These are phyloP conservation scores for Saccharomycopsis hybrid DNA, from an alignment of 1,139 yeast species.

Conservation along the genomic window DNA sequence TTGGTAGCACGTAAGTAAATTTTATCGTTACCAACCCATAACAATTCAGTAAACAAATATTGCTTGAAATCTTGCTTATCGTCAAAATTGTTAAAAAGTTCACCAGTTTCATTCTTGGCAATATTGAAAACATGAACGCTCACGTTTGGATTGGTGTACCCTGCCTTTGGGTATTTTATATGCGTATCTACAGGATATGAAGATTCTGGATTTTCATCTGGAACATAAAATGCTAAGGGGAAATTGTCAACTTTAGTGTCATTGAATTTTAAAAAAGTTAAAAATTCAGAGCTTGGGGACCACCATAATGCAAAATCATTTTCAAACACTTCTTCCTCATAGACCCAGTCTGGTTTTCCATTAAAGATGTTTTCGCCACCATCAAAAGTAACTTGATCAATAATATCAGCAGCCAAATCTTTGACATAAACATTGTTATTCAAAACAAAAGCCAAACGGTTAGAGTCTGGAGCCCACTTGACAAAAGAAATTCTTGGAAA, in stretches of 20 bases:
- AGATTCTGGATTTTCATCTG: conserved; percentile 35
- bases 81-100: conserved; percentile 31
- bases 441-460: conserved; percentile 59
- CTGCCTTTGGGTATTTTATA: conserved; percentile 90
- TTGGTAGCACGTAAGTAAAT: conserved; percentile 65
- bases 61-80: conserved; percentile 47
- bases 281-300: conserved; percentile 63
- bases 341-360: conserved; percentile 97
- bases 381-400: conserved; percentile 51
- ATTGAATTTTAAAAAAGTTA: conserved; percentile 65
- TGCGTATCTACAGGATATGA: conserved; percentile 61
- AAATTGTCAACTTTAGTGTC: conserved; percentile 70
- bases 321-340: conserved; percentile 84
- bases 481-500: conserved; percentile 42
- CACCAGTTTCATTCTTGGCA: conserved; percentile 30
- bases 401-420: conserved; percentile 36
- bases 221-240: conserved; percentile 67
- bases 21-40: conserved; percentile 60
- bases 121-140: conserved; percentile 37
- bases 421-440: conserved; percentile 60
- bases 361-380: conserved; percentile 73
- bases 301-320: conserved; percentile 79
- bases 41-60: conserved; percentile 61
- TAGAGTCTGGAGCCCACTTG: conserved; percentile 73
- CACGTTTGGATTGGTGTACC: conserved; percentile 67